Conservation (phyloP, 1,284 basidiomycete genomes). For the Ceratobasidium sp. region DNA sequence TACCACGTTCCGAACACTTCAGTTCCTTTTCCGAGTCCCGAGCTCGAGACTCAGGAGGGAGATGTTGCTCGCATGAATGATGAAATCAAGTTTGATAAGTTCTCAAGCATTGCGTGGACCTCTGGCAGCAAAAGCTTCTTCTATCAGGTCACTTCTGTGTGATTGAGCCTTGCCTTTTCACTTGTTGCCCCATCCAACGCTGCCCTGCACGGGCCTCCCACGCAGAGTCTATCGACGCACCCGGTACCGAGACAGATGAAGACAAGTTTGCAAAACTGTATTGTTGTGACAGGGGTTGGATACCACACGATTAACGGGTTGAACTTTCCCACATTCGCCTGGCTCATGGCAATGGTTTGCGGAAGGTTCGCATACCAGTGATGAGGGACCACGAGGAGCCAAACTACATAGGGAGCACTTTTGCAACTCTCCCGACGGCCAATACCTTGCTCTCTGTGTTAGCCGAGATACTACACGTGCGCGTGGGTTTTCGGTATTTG, state of each 20-base stretch:
- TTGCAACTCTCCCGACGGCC: conserved; percentile 72
- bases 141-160: conserved; percentile 71
- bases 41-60: neutral
- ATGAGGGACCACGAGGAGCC: conserved; percentile 74
- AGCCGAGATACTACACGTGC: conserved; percentile 76
- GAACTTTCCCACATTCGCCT: neutral
- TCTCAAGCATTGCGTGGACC: conserved; percentile 78
- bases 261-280: conserved; percentile 80
- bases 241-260: conserved; percentile 72
- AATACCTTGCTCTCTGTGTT: conserved; percentile 71
- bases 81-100: conserved; percentile 72
- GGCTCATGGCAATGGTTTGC: neutral
- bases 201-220: conserved; percentile 69
- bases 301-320: conserved; percentile 70
- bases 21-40: conserved; percentile 59
- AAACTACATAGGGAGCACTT: conserved; percentile 73
- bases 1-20: conserved; percentile 73
- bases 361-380: conserved; percentile 78
- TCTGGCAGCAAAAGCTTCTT: conserved; percentile 85
- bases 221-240: conserved; percentile 62
- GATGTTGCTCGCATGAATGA: neutral
- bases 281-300: conserved; percentile 77
- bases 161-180: conserved; percentile 46
- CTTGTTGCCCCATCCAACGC: conserved; percentile 59
- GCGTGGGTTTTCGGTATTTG: conserved; percentile 49